Evolutionary conservation across 176 grass and related monocot species (phyloP).

Genomic region (Phoenix dactylifera): DNA sequence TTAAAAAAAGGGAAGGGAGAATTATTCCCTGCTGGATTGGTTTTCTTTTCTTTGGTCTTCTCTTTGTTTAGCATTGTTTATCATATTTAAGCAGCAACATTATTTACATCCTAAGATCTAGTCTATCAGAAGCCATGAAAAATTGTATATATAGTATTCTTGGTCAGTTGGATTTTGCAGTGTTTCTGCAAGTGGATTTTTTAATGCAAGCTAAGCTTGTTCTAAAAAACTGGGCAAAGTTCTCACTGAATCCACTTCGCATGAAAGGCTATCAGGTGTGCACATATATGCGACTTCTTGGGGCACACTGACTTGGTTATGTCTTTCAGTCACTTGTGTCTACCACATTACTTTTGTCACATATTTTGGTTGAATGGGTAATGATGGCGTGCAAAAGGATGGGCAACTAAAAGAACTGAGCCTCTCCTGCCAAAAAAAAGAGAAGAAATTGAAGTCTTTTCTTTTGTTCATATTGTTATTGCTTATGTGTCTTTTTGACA

Average conservation of each 20-base stretch:
- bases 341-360: slow-evolving; percentile 16
- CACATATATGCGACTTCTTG: background rate
- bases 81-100: slow-evolving; percentile 1
- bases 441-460: too few relatives aligned
- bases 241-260: slow-evolving; percentile 20
- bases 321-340: slow-evolving; percentile 3
- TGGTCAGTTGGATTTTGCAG: background rate
- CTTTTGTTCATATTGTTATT: too few relatives aligned
- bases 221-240: slow-evolving; percentile 14
- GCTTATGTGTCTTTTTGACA: too few relatives aligned
- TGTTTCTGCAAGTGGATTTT: background rate
- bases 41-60: slow-evolving; percentile 24
- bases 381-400: background rate
- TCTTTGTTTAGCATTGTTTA: background rate
- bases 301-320: slow-evolving; percentile 23
- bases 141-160: slow-evolving; percentile 1
- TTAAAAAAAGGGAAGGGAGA: background rate
- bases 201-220: background rate
- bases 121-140: background rate
- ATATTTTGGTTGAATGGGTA: slow-evolving; percentile 16
- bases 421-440: too few relatives aligned
- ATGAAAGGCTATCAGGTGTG: slow-evolving; percentile 22
- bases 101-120: background rate
- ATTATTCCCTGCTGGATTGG: slow-evolving; percentile 22
- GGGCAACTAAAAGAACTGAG: too few relatives aligned